Evolutionary conservation across 2,329 filamentous ascomycete species (phyloP).

Genomic region (Colletotrichum plurivorum): DNA sequence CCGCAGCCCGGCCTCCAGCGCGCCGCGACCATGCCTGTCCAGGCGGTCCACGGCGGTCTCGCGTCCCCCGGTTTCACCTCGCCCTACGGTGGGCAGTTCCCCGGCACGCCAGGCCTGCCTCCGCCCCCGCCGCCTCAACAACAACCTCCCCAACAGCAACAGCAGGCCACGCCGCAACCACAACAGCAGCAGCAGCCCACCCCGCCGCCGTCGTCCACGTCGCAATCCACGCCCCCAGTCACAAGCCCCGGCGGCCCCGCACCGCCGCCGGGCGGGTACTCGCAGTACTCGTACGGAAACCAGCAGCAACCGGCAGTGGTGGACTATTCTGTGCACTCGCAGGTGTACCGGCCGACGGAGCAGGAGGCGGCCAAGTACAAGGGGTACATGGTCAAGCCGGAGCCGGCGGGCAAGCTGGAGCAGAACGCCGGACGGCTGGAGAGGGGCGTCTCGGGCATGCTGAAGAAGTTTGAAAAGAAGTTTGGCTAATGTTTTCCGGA

Average conservation of each 20-base stretch:
- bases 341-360: conserved; percentile 79
- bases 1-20: conserved; percentile 63
- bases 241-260: conserved; percentile 51
- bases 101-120: conserved; percentile 59
- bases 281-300: conserved; percentile 63
- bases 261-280: conserved; percentile 67
- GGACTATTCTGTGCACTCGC: conserved; percentile 76
- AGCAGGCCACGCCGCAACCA: conserved; percentile 42
- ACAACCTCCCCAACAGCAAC: conserved; percentile 30
- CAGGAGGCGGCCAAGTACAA: conserved; percentile 65
- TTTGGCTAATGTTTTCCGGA: conserved; percentile 60
- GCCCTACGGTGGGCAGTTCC: conserved; percentile 62
- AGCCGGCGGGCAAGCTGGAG: conserved; percentile 69
- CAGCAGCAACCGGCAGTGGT: conserved; percentile 41
- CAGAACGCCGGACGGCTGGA: conserved; percentile 77
- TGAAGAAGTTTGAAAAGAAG: conserved; percentile 86
- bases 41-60: conserved; percentile 49
- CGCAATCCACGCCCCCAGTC: conserved; percentile 47
- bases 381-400: conserved; percentile 59
- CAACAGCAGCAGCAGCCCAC: conserved; percentile 47
- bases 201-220: conserved; percentile 43
- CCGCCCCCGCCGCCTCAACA: conserved; percentile 47
- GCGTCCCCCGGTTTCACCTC: conserved; percentile 57
- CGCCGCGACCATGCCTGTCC: conserved; percentile 63
- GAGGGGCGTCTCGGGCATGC: conserved; percentile 77